phyloP scores from a whole-genome alignment of 164 flowering plant species.

The Kingdonia uniflora region DNA sequence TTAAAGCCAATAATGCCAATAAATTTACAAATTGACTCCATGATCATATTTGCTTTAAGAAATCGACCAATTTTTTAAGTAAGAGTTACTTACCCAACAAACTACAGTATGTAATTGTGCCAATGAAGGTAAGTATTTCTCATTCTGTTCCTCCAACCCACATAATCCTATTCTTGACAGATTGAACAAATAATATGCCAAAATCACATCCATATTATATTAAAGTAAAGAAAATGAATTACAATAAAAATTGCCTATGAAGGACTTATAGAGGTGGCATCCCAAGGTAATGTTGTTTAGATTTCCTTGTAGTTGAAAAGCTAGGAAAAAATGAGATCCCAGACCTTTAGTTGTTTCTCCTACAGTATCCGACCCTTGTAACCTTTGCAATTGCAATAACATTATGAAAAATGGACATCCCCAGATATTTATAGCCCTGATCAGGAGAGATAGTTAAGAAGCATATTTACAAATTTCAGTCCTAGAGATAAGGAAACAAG shows the following conservation, averaged over 20 bases:
- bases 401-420: conserved; percentile 64
- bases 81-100: conserved; percentile 66
- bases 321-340: background rate
- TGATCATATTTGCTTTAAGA: background rate
- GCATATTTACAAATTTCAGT: no score
- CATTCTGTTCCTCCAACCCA: conserved; percentile 87
- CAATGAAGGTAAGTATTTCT: conserved; percentile 78
- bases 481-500: no score
- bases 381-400: conserved; percentile 70
- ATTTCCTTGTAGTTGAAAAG: background rate
- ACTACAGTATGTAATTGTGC: conserved; percentile 61
- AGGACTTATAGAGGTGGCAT: no score
- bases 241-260: background rate
- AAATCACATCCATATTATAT: no score
- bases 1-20: conserved; percentile 43
- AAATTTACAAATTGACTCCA: background rate
- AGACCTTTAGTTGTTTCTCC: no score
- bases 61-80: background rate
- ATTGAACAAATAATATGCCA: conserved; percentile 3
- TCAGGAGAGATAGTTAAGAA: no score
- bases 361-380: conserved; percentile 88
- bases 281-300: no score
- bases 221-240: no score
- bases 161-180: conserved; percentile 48
- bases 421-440: conserved; percentile 97